Evolutionary conservation across 164 flowering plant species (phyloP).

Genomic region (Dillenia turbinata): DNA sequence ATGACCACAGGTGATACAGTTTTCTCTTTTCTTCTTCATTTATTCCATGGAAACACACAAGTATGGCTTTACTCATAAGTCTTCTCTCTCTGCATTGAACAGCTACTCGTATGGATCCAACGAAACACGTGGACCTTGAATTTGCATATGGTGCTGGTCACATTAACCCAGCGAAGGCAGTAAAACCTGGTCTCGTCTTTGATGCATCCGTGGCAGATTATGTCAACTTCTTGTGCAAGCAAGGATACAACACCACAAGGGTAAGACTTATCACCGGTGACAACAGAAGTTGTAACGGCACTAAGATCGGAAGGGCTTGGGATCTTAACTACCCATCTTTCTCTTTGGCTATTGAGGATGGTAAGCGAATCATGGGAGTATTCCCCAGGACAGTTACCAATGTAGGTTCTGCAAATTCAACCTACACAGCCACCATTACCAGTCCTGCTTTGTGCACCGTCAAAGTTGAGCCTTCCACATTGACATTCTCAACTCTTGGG

Average conservation of each 20-base stretch:
- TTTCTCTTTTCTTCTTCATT: not conserved
- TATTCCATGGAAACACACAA: not conserved
- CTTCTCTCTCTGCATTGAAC: not conserved
- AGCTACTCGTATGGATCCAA: constrained; percentile 22
- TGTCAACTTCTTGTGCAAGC: constrained; percentile 16
- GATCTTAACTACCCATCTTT: constrained; percentile 39
- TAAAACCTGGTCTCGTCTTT: constrained; percentile 23
- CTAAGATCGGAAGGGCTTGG: constrained; percentile 11
- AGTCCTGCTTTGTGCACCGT: constrained; percentile 12
- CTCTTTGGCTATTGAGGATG: constrained; percentile 24
- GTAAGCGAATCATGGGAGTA: constrained; percentile 11
- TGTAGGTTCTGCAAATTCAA: constrained; percentile 33
- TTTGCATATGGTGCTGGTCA: constrained; percentile 29
- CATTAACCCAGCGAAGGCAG: constrained; percentile 19
- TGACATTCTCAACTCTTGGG: constrained; percentile 27
- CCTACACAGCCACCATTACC: constrained; percentile 19
- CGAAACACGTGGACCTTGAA: constrained; percentile 12
- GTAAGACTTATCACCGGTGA: constrained; percentile 3
- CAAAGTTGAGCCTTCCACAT: constrained; percentile 24
- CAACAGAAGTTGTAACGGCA: not conserved
- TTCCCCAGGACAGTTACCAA: constrained; percentile 33
- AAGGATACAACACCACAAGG: constrained; percentile 6
- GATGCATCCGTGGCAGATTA: constrained; percentile 18
- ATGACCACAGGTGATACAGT: constrained; percentile 13
- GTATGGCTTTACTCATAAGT: not conserved